A percentile compares a stretch with the other conserved stretches of the same genome.
These are phyloP conservation scores for Candida stauntonica DNA, from an alignment of 805 yeast genomes.

Conservation along the genomic window DNA sequence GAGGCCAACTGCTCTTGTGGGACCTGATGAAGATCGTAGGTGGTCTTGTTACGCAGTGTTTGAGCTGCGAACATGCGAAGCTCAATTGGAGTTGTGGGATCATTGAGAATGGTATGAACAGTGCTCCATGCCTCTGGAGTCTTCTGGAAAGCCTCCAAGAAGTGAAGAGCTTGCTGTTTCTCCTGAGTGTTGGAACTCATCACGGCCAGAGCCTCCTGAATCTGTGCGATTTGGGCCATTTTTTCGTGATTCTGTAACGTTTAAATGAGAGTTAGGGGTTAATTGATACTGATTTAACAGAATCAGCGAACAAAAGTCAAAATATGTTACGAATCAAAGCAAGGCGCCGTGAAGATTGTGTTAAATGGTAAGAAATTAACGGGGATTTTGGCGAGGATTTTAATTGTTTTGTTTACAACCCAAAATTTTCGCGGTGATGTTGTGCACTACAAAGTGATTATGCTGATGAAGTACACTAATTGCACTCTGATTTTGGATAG, in stretches of 20 bases:
- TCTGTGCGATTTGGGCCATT: slow-evolving; percentile 11
- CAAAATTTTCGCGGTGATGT: too few species aligned
- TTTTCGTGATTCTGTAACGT: not conserved
- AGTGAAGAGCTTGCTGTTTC: slow-evolving; percentile 45
- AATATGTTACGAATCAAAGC: too few species aligned
- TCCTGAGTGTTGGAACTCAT: slow-evolving; percentile 26
- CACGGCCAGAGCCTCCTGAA: slow-evolving; percentile 24
- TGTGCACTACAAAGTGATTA: too few species aligned
- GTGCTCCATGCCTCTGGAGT: slow-evolving; percentile 77
- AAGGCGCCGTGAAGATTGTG: too few species aligned
- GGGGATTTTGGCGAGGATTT: too few species aligned
- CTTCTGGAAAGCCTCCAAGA: slow-evolving; percentile 78
- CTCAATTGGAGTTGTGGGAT: slow-evolving; percentile 38
- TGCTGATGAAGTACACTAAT: too few species aligned
- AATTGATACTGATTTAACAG: not conserved
- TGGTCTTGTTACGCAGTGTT: slow-evolving; percentile 77
- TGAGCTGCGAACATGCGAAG: slow-evolving; percentile 84
- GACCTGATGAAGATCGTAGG: slow-evolving; percentile 79
- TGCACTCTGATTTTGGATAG: too few species aligned
- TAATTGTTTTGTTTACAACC: too few species aligned
- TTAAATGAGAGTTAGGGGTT: not conserved
- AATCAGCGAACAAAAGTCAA: not conserved
- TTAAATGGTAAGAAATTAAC: too few species aligned
- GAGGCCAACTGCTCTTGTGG: slow-evolving; percentile 51
- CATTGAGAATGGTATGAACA: slow-evolving; percentile 49